Conservation (phyloP, 139 green algal species). For the Tetraselmis chui region DNA sequence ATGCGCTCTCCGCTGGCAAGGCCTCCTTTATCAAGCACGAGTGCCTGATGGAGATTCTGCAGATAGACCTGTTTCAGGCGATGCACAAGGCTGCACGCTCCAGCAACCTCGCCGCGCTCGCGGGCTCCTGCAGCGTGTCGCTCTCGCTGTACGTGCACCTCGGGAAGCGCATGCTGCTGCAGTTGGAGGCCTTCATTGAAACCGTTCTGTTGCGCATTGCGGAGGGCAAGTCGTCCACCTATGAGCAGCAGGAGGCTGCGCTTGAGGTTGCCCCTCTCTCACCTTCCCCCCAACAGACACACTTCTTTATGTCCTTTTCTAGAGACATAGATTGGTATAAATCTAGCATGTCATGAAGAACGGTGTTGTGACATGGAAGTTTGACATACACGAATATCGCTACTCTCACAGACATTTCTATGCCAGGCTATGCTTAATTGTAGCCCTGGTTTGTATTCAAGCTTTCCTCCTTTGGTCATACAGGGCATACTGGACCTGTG, state of each 20-base stretch:
- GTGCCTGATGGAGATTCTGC: constrained; percentile 50
- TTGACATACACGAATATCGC: no score
- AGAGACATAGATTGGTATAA: no score
- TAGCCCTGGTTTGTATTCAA: no score
- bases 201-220: constrained; percentile 75
- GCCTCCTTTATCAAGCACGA: constrained; percentile 32
- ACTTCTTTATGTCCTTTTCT: no score
- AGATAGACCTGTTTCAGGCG: constrained; percentile 53
- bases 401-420: no score
- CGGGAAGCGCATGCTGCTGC: constrained; percentile 59
- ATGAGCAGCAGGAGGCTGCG: constrained; percentile 72
- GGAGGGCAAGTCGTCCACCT: constrained; percentile 60
- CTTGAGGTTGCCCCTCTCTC: constrained; percentile 54
- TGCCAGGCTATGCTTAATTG: no score
- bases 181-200: constrained; percentile 77
- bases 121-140: constrained; percentile 46
- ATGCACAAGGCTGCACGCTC: constrained; percentile 43
- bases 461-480: no score
- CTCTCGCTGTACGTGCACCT: constrained; percentile 71
- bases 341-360: no score
- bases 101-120: no score
- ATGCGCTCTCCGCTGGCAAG: neutral
- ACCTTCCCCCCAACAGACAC: neutral
- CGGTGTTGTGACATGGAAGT: no score
- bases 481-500: constrained; percentile 82